Evolutionary conservation across 345 rosid species (phyloP).

Genomic region (Eucalyptus tenuipes): DNA sequence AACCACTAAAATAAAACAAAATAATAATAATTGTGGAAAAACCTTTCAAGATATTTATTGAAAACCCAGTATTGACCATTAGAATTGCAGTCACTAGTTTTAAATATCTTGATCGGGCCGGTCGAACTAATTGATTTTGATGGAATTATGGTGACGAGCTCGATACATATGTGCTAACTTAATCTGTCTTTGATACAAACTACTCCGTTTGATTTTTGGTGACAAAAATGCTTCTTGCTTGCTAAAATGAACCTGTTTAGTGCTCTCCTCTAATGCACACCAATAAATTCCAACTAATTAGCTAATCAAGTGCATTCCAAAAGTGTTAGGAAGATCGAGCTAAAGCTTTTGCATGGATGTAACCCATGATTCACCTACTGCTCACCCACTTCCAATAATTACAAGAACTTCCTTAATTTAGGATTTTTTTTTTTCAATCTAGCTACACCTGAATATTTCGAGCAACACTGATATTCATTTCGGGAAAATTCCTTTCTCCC

Average conservation of each 20-base stretch:
- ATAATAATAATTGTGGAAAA: background rate
- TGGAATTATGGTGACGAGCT: background rate
- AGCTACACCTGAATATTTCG: background rate
- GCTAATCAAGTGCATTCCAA: background rate
- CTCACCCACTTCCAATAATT: background rate
- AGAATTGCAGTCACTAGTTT: too few species aligned
- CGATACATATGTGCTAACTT: background rate
- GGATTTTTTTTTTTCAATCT: background rate
- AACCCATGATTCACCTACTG: background rate
- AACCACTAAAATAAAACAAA: background rate
- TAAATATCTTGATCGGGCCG: accelerated
- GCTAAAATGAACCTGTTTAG: background rate
- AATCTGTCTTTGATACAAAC: background rate
- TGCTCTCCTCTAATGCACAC: background rate
- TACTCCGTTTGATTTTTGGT: background rate
- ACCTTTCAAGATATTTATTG: too few species aligned
- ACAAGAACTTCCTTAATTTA: background rate
- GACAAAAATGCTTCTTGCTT: background rate
- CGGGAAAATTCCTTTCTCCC: background rate
- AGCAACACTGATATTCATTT: background rate
- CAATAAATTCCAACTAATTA: background rate
- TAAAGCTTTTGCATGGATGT: background rate
- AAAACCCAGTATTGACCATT: too few species aligned
- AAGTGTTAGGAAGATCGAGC: background rate
- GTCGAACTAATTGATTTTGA: accelerated